A percentile compares a stretch with the other conserved stretches of the same genome.
phyloP scores from a whole-genome alignment of 1,139 yeast species.

The Protomyces lactucae-debilis region DNA sequence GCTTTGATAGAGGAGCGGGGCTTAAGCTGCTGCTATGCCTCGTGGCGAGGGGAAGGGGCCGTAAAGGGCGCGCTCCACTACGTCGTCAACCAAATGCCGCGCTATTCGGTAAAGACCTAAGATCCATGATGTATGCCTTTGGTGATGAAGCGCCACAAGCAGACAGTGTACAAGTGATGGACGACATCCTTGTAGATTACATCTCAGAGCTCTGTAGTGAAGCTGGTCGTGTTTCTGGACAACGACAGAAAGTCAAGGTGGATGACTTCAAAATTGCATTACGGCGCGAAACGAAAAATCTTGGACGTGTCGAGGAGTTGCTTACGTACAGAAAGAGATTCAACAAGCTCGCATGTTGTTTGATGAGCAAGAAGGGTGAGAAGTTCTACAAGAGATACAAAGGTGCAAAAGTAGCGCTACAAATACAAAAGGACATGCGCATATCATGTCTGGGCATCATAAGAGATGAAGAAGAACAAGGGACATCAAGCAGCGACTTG shows the following conservation, averaged over 20 bases:
- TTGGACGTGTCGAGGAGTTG: conserved; percentile 79
- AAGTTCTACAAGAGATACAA: neutral
- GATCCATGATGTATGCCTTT: too few species aligned
- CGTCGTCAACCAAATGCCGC: too few species aligned
- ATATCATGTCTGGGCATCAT: too few species aligned
- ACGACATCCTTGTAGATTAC: conserved; percentile 76
- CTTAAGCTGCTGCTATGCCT: too few species aligned
- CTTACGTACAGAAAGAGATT: conserved; percentile 67
- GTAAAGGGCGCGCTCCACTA: too few species aligned
- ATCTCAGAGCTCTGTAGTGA: conserved; percentile 63
- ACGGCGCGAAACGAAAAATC: conserved; percentile 72
- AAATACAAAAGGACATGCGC: neutral
- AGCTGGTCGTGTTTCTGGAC: conserved; percentile 51
- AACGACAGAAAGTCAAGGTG: conserved; percentile 68
- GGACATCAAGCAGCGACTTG: neutral
- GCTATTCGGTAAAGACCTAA: too few species aligned
- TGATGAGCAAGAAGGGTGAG: conserved; percentile 29
- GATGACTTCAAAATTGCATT: conserved; percentile 86
- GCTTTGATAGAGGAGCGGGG: too few species aligned
- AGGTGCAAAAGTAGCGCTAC: neutral
- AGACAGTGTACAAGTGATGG: conserved; percentile 71
- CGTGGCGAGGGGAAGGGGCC: too few species aligned
- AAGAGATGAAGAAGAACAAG: too few species aligned
- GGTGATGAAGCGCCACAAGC: too few species aligned
- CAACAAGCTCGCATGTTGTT: conserved; percentile 76